Base-by-base conservation (phyloP, 2,329 filamentous ascomycete species). In the Botrytis cinerea region DNA sequence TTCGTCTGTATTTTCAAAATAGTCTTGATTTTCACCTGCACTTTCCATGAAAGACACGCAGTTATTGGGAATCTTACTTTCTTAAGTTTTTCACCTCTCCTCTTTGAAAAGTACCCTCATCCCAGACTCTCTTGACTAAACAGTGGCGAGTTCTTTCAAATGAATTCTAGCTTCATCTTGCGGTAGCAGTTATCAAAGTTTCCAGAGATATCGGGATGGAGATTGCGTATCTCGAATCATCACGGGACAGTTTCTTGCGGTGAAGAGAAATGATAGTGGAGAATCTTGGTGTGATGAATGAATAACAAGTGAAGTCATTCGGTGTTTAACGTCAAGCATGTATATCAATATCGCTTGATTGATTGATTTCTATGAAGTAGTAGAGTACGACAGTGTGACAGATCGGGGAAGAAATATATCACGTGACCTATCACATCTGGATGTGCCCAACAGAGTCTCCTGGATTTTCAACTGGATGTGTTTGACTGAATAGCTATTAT, bases 391-490 rank as follows among this genome's bases (percentile, higher is more conserved):
- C 5, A 6, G 35, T 38, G 40, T 16, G 43, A 45, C 35, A 6
- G 35, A 35, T 1, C 10, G 2, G 4, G 25, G 2, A 0, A 28
- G 12, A 16, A 28, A 12, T 18, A 0, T 0, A 54, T 54, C 51
- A 57, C 51, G 14, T 57, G 51, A 54, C 2, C 1, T 2, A 1
- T 0, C 1, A 7, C 2, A 1, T 14, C 2, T n/a, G 4, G 48
- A n/a, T 43, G 2, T 54, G n/a, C 14, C n/a, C 8, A 57, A 28
- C 51, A 7, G 25, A 25, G 2, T 8, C 25, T 54, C 25, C 16
- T 54, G n/a, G 1, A 28, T 3, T 16, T 16, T 0, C 14, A 8
- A 4, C n/a, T 28, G 51, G 7, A 57, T 28, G 6, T 48, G 7
- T 48, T 22, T 22, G 4, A 51, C 9, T 51, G 46, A 51, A 2